Base-by-base conservation (phyloP, 2,329 filamentous ascomycete genomes). In the Colletotrichum sp. region DNA sequence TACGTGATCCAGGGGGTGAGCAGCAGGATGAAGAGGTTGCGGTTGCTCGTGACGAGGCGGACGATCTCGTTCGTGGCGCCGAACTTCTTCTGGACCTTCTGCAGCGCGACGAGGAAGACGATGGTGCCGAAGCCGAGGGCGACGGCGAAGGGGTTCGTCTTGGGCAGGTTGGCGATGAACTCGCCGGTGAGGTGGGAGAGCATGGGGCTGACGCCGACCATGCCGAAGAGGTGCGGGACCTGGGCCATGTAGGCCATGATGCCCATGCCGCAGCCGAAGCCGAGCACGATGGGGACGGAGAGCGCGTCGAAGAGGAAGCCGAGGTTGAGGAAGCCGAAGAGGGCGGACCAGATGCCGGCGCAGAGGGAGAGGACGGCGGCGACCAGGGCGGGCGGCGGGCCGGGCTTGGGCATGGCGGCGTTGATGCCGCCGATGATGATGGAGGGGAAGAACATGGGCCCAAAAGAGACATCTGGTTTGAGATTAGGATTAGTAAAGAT, bases 401-500 rank as follows among this genome's bases (percentile, higher is more conserved):
- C 43, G 0, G 43, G 43, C 43, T 52, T 52, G 43, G 43, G 43
- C 43, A 52, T 52, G n/a, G n/a, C 43, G 43, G 43, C n/a, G 43
- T 52, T 52, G n/a, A 52, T 52, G 43, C 43, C 43, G 43, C 43
- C 43, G 43, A 52, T 52, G 43, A 52, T 52, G n/a, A 52, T 52
- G 43, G 43, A 52, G 12, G 43, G 43, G 43, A 52, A 52, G 43
- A 52, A 52, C 43, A 52, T 52, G 43, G 43, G 43, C 6, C 43
- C 43, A 0, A 52, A 52, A 5, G 43, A 52, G 10, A 52, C 43
- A 13, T 52, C 43, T 52, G n/a, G 10, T 21, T 52, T 3, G n/a
- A 2, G 1, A 2, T 7, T 0, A 48, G 4, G 10, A 52, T 52
- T 3, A 52, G n/a, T 21, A 7, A 4, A n/a, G 6, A n/a, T 0